These are phyloP conservation scores for Erysimum cheiranthoides DNA, from an alignment of 345 rosid species.

Conservation along the genomic window DNA sequence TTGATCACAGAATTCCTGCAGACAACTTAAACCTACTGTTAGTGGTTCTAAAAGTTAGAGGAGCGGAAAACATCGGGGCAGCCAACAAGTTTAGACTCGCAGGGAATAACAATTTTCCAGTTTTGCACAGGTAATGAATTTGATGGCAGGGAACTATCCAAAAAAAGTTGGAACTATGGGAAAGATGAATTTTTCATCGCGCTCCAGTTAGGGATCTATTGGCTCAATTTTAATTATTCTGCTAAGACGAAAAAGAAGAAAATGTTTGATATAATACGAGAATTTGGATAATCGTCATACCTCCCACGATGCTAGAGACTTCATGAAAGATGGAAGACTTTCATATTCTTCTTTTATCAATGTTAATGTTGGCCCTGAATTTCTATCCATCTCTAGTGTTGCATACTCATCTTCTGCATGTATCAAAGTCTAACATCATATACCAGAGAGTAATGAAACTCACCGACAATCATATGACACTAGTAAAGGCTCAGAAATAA, in stretches of 20 bases:
- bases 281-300: slow-evolving; percentile 47
- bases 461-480: slow-evolving; percentile 9
- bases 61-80: background rate
- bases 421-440: slow-evolving; percentile 15
- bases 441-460: background rate
- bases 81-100: background rate
- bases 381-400: slow-evolving; percentile 38
- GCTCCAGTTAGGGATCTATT: background rate
- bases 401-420: slow-evolving; percentile 43
- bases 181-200: background rate
- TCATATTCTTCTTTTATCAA: slow-evolving; percentile 64
- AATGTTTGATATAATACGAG: background rate
- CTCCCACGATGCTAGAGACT: slow-evolving; percentile 86
- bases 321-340: slow-evolving; percentile 75
- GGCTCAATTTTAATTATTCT: background rate
- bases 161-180: background rate
- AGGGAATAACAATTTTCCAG: background rate
- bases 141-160: slow-evolving; percentile 3
- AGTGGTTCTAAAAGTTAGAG: background rate
- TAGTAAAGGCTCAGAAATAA: slow-evolving; percentile 40
- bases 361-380: slow-evolving; percentile 43
- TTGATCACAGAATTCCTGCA: background rate
- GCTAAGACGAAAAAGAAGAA: background rate
- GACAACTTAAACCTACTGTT: background rate
- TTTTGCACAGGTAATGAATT: background rate